Percentiles rank a stretch among this genome's conserved stretches.
phyloP scores from a whole-genome alignment of 306 rosid genomes.

The Astragalus glycyphyllos region DNA sequence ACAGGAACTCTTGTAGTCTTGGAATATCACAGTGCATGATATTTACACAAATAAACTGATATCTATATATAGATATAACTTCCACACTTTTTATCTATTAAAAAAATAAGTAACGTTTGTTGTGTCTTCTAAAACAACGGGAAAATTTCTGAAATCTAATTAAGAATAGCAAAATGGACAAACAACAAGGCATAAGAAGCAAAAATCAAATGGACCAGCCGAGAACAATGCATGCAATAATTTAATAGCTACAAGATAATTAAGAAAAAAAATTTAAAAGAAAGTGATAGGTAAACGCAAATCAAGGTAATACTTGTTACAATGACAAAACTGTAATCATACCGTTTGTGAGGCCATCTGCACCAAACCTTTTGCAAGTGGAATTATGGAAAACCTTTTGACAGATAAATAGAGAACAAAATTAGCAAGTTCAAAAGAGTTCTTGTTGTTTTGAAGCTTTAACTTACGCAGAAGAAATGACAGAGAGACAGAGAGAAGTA shows the following conservation, averaged over 20 bases:
- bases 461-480: not conserved
- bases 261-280: not conserved
- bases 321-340: conserved; percentile 42
- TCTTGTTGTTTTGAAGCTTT: conserved; percentile 1
- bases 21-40: too few relatives aligned
- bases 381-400: conserved; percentile 81
- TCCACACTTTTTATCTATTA: too few relatives aligned
- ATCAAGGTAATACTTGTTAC: conserved; percentile 29
- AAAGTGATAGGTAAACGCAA: not conserved
- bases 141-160: not conserved
- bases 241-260: not conserved
- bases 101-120: not conserved
- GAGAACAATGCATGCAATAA: conserved; percentile 11
- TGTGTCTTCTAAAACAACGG: not conserved
- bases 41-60: too few relatives aligned
- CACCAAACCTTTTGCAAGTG: conserved; percentile 65
- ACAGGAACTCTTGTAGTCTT: too few relatives aligned
- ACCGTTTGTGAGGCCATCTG: conserved; percentile 73
- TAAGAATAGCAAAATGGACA: not conserved
- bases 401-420: conserved; percentile 12
- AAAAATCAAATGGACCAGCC: conserved; percentile 30
- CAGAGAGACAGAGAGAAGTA: conserved; percentile 30
- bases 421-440: conserved; percentile 8
- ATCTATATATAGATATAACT: too few relatives aligned
- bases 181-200: conserved; percentile 2